phyloP scores from a whole-genome alignment of 2,329 filamentous ascomycete species.

The Didymella exigua region DNA sequence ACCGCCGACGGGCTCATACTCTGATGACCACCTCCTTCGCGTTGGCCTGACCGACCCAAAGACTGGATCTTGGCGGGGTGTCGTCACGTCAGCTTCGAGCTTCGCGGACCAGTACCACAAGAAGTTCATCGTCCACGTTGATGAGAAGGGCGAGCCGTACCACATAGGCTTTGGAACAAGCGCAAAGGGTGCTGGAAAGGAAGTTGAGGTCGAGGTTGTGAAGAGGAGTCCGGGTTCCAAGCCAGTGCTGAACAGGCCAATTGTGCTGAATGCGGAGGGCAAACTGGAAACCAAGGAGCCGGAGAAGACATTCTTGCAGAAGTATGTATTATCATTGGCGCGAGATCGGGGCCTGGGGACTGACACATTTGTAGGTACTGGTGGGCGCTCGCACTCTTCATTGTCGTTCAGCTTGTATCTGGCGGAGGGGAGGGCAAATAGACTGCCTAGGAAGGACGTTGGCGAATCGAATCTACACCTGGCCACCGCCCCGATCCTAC shows the following conservation, averaged over 20 bases:
- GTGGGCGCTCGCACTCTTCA: constrained; percentile 57
- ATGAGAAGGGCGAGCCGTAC: constrained; percentile 52
- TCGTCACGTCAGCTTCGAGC: constrained; percentile 53
- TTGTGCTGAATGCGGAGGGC: constrained; percentile 62
- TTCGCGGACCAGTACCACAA: constrained; percentile 51
- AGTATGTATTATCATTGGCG: constrained; percentile 46
- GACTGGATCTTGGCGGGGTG: constrained; percentile 50
- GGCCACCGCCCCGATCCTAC: not conserved
- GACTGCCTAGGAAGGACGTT: not conserved
- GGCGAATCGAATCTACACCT: not conserved
- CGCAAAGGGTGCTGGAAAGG: constrained; percentile 39
- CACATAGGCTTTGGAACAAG: constrained; percentile 53
- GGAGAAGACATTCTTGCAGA: constrained; percentile 59
- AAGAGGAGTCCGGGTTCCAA: constrained; percentile 48
- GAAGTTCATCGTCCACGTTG: constrained; percentile 52
- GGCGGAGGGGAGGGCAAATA: constrained; percentile 45
- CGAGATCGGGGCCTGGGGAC: not conserved
- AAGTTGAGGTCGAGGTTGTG: constrained; percentile 52
- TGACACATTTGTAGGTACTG: constrained; percentile 51
- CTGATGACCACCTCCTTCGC: constrained; percentile 49
- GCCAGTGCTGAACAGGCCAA: constrained; percentile 58
- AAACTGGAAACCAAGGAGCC: constrained; percentile 54
- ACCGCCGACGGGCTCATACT: constrained; percentile 43
- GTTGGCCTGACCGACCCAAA: constrained; percentile 51
- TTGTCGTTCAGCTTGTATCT: constrained; percentile 54